Base-by-base conservation (phyloP, 345 rosid genomes). In the Conringia planisiliqua region DNA sequence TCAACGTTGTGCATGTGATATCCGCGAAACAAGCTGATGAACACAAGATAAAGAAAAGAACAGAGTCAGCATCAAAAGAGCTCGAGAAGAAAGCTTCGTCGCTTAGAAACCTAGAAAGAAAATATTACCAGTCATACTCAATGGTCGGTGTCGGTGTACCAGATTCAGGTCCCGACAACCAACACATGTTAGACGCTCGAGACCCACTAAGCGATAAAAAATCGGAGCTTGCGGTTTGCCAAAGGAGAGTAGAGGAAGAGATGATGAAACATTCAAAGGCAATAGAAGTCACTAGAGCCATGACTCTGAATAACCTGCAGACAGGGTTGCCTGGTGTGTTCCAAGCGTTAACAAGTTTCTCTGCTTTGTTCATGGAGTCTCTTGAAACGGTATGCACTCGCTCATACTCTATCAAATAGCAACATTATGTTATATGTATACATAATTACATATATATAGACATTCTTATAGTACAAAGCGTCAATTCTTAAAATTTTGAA, bases 291-390 rank as follows among this genome's bases (percentile, higher is more conserved):
- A 92, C 99, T 0, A 86, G 99, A 77, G 81, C 97, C 13, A 89
- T 84, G 89, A 95, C 99, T n/a, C 79, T 90, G 70, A 92, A 95
- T 69, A 74, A 90, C 74, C 83, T 92, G 20, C 99, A 92, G 82
- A 90, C 99, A 5, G 99, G 97, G 5, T 76, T 95, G 78, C 99
- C 99, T 0, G 99, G 99, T 26, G 97, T 95, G 58, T 95, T 95
- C 62, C 97, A 85, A 78, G 96, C 99, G 36, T 61, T 95, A 63
- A 86, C 97, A 7, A 92, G 87, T 71, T 95, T 95, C 73, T 95
- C 99, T 66, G 72, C 87, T 75, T 78, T 95, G 58, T 92, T 92
- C 72, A 78, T 73, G 16, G 90, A 86, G 75, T 83, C 86, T 63
- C 93, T 95, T 3, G 81, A 84, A 10, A 12, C 74, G n/a, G 99